Conservation (phyloP, 2,329 filamentous ascomycete species). For the Remersonia thermophila region DNA sequence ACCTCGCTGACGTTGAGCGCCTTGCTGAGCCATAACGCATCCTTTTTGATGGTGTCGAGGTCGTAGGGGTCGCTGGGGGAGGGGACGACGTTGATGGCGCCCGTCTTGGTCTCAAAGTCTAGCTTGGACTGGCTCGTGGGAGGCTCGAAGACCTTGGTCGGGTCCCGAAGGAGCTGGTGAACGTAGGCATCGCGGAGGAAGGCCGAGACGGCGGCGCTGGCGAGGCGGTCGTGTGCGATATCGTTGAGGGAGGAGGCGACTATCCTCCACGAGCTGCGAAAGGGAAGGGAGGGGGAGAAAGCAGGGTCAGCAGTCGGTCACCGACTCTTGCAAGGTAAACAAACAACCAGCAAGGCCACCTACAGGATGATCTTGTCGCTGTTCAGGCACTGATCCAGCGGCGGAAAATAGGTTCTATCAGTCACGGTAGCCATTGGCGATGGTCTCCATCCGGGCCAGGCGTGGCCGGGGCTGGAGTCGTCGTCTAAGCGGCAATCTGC, state of each 20-base stretch:
- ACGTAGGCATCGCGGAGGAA: slow-evolving; percentile 64
- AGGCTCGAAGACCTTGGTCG: slow-evolving; percentile 54
- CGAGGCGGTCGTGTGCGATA: slow-evolving; percentile 41
- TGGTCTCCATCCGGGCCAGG: slow-evolving; percentile 32
- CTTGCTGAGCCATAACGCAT: slow-evolving; percentile 76
- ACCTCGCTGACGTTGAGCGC: slow-evolving; percentile 68
- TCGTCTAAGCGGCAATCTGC: slow-evolving; percentile 2
- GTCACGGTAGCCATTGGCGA: slow-evolving; percentile 58
- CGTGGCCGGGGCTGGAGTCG: slow-evolving; percentile 4
- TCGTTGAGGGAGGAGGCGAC: slow-evolving; percentile 45
- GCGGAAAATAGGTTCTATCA: slow-evolving; percentile 66
- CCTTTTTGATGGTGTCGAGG: slow-evolving; percentile 68
- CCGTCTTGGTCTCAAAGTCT: slow-evolving; percentile 71
- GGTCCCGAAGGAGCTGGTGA: slow-evolving; percentile 53
- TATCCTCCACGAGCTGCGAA: slow-evolving; percentile 47
- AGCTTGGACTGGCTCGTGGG: slow-evolving; percentile 52
- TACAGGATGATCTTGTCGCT: slow-evolving; percentile 73
- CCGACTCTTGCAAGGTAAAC: neutral
- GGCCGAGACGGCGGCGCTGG: slow-evolving; percentile 42
- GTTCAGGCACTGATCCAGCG: slow-evolving; percentile 72
- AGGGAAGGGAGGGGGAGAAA: neutral
- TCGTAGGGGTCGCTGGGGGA: slow-evolving; percentile 55
- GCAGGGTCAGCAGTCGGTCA: slow-evolving; percentile 3
- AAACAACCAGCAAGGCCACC: slow-evolving; percentile 25
- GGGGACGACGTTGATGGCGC: slow-evolving; percentile 71